Percentiles rank a stretch among this genome's conserved stretches.
phyloP scores from a whole-genome alignment of 2,329 filamentous ascomycete species.

The Calonectria fujianensis region DNA sequence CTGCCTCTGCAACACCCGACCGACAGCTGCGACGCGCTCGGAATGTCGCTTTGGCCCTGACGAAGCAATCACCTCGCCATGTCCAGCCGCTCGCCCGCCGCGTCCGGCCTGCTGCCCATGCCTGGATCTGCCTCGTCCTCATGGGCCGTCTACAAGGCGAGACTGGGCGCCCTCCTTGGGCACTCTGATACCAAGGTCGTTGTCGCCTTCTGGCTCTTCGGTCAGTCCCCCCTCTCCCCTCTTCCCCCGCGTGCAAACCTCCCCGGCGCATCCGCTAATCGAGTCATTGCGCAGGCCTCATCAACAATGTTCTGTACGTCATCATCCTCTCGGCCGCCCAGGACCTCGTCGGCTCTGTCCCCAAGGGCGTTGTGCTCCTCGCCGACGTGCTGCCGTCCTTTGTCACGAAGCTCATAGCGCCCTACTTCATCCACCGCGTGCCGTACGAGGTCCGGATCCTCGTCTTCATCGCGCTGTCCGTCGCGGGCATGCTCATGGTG shows the following conservation, averaged over 20 bases:
- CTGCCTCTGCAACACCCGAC: background rate
- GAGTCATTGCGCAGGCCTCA: conserved; percentile 64
- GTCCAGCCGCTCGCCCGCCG: conserved; percentile 64
- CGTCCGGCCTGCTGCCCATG: conserved; percentile 71
- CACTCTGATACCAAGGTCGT: conserved; percentile 83
- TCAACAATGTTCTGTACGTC: conserved; percentile 99
- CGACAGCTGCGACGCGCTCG: background rate
- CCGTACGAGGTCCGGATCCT: conserved; percentile 86
- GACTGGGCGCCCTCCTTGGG: conserved; percentile 77
- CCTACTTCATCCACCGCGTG: conserved; percentile 93
- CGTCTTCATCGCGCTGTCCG: conserved; percentile 83
- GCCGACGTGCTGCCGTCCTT: conserved; percentile 95
- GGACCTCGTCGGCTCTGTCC: conserved; percentile 93
- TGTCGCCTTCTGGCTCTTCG: conserved; percentile 94
- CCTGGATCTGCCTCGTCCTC: conserved; percentile 78
- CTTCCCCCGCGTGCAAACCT: background rate
- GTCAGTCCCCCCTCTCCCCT: conserved; percentile 66
- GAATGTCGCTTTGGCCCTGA: conserved; percentile 30
- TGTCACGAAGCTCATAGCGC: conserved; percentile 88
- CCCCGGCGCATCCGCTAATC: conserved; percentile 35
- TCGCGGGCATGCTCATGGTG: conserved; percentile 91
- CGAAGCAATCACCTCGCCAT: conserved; percentile 45
- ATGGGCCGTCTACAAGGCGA: conserved; percentile 83
- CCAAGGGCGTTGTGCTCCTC: conserved; percentile 94
- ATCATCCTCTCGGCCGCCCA: conserved; percentile 96